Evolutionary conservation across 768 basidiomycete genomes (phyloP).

Genomic region (Boletus pseudopeckii): DNA sequence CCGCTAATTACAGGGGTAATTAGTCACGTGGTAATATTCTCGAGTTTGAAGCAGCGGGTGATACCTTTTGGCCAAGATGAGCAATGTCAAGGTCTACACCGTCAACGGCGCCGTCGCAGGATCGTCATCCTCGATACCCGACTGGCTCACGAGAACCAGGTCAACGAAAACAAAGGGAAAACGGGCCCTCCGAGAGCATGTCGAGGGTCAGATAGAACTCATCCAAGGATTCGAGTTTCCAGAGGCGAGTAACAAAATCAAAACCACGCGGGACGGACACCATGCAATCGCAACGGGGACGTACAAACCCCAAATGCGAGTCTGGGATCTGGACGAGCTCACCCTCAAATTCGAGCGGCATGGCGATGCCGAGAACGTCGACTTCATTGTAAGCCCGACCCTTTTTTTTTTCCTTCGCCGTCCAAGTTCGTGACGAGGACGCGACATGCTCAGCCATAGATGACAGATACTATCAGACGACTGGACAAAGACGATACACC

Average conservation of each 20-base stretch:
- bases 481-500: conserved; percentile 97
- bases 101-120: conserved; percentile 90
- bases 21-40: conserved; percentile 18
- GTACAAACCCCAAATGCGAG: conserved; percentile 96
- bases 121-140: conserved; percentile 88
- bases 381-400: conserved; percentile 87
- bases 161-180: conserved; percentile 53
- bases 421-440: background rate
- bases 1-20: too few relatives aligned
- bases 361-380: conserved; percentile 94
- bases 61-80: conserved; percentile 16
- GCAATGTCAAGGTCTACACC: conserved; percentile 82
- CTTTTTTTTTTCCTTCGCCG: background rate
- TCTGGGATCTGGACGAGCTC: conserved; percentile 92
- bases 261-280: conserved; percentile 86
- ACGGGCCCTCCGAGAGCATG: conserved; percentile 62
- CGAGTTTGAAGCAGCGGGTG: too few relatives aligned
- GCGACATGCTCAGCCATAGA: background rate
- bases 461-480: conserved; percentile 88
- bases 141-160: conserved; percentile 84
- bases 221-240: conserved; percentile 97
- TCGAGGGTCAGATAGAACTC: conserved; percentile 84
- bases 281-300: conserved; percentile 93
- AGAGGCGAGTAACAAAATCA: conserved; percentile 90
- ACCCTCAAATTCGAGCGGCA: conserved; percentile 95